These are phyloP conservation scores for Gracilaria gracilis DNA, from an alignment of 23 red algal species.

Conservation along the genomic window DNA sequence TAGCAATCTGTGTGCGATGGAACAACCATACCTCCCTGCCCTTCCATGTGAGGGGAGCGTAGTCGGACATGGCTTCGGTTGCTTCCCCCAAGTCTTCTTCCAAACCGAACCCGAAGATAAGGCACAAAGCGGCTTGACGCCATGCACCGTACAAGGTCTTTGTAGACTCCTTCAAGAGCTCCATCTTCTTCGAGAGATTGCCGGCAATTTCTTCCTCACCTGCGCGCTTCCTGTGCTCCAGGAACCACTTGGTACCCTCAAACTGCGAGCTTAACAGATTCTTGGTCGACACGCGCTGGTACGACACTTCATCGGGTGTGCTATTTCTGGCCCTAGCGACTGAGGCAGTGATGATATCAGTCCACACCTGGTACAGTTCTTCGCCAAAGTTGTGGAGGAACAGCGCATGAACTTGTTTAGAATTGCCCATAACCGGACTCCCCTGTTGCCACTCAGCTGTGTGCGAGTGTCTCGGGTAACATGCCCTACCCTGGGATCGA, in stretches of 20 bases:
- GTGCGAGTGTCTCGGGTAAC: slow-evolving; percentile 31
- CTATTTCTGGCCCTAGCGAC: slow-evolving; percentile 25
- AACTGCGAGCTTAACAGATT: slow-evolving; percentile 3
- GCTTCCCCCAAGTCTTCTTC: slow-evolving; percentile 3
- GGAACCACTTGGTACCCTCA: slow-evolving; percentile 27
- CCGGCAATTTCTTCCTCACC: slow-evolving; percentile 8
- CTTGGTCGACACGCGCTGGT: not conserved
- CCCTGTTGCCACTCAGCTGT: slow-evolving; percentile 43
- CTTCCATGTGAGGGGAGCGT: slow-evolving; percentile 40
- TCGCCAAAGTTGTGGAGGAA: slow-evolving; percentile 49
- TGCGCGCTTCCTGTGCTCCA: slow-evolving; percentile 15
- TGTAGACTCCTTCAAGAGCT: slow-evolving; percentile 13
- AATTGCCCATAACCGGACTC: not conserved
- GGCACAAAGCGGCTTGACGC: slow-evolving; percentile 57
- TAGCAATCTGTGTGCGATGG: slow-evolving; percentile 29
- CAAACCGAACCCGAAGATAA: slow-evolving; percentile 48
- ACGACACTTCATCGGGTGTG: not conserved
- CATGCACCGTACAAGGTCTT: slow-evolving; percentile 52
- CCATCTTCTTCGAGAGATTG: not conserved
- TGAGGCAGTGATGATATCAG: slow-evolving; percentile 1
- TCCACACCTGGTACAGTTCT: slow-evolving; percentile 31
- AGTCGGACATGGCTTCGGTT: not conserved
- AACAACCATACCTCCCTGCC: slow-evolving; percentile 26
- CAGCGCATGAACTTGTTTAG: slow-evolving; percentile 42
- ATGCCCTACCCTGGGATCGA: slow-evolving; percentile 8